A percentile compares a stretch with the other conserved stretches of the same genome.
phyloP scores from a whole-genome alignment of 2,329 filamentous ascomycete species.

The Penicillium sp. region DNA sequence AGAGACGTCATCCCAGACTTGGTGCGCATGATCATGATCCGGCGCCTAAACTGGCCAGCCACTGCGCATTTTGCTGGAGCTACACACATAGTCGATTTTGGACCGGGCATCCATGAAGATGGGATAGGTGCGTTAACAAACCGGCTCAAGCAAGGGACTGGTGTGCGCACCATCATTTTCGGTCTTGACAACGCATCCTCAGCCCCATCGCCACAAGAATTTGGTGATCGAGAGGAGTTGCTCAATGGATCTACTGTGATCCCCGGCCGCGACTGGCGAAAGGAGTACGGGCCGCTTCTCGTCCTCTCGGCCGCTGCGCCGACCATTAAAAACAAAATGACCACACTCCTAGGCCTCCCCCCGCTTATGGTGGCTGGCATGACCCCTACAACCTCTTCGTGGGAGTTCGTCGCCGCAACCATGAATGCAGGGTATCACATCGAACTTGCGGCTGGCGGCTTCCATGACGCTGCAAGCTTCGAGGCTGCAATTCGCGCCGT shows the following conservation, averaged over 20 bases:
- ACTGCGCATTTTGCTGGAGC: conserved; percentile 19
- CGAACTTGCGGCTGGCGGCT: conserved; percentile 1
- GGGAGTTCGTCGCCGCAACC: not conserved
- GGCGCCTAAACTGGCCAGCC: conserved; percentile 23
- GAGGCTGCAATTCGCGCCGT: not conserved
- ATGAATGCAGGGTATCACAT: conserved; percentile 4
- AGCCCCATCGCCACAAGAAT: not conserved
- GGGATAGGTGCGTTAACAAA: conserved; percentile 26
- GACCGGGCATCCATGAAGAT: conserved; percentile 21
- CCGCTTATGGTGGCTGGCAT: conserved; percentile 4
- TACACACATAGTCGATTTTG: conserved; percentile 33
- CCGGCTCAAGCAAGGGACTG: conserved; percentile 26
- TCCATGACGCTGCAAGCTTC: conserved; percentile 1
- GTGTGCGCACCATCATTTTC: conserved; percentile 7
- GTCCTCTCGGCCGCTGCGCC: not conserved
- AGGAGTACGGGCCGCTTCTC: conserved; percentile 1
- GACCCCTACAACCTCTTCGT: conserved; percentile 2
- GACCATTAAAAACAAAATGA: conserved; percentile 1
- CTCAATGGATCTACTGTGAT: not conserved
- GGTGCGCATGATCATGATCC: conserved; percentile 24
- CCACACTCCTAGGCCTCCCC: not conserved
- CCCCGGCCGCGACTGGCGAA: not conserved
- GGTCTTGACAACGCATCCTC: not conserved
- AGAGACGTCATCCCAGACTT: conserved; percentile 17
- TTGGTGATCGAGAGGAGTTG: not conserved